Evolutionary conservation across 441 rosid genomes (phyloP).

Genomic region (Geranium incanum): DNA sequence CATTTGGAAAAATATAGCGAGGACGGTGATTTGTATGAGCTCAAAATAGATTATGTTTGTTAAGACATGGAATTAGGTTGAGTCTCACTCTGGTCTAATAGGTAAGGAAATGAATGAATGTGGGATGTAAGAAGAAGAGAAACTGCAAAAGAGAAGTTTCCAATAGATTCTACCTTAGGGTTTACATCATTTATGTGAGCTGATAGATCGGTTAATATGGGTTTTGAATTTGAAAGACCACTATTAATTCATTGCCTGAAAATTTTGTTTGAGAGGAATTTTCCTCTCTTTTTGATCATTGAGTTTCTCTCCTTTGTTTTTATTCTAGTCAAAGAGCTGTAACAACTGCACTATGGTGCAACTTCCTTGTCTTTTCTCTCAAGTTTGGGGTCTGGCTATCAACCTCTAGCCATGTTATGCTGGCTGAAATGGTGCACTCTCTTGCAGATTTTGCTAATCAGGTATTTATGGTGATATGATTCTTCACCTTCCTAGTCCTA

Average conservation of each 20-base stretch:
- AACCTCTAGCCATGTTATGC: slow-evolving; percentile 90
- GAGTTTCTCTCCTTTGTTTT: slow-evolving; percentile 4
- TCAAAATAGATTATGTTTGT: not conserved
- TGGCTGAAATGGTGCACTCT: slow-evolving; percentile 94
- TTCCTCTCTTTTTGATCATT: not conserved
- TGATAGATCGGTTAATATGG: not conserved
- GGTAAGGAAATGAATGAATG: not conserved
- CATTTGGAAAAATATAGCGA: not conserved
- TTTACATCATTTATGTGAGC: not conserved
- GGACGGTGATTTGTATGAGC: not conserved
- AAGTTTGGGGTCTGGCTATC: slow-evolving; percentile 86
- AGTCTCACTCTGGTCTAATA: not conserved
- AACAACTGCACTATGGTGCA: slow-evolving; percentile 91
- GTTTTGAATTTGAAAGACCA: not conserved
- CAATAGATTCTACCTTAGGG: not conserved
- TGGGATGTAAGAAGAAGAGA: not conserved
- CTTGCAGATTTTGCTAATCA: slow-evolving; percentile 95
- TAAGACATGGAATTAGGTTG: not conserved
- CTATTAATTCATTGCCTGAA: not conserved
- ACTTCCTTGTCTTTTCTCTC: slow-evolving; percentile 89
- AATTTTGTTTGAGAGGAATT: not conserved
- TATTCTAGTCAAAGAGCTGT: slow-evolving; percentile 86
- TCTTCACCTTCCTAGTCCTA: not conserved
- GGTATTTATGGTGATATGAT: slow-evolving; percentile 32
- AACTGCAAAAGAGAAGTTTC: not conserved